A percentile compares a stretch with the other conserved stretches of the same genome.
phyloP scores from a whole-genome alignment of 1,284 basidiomycete genomes.

The Ceratobasidium sp. region DNA sequence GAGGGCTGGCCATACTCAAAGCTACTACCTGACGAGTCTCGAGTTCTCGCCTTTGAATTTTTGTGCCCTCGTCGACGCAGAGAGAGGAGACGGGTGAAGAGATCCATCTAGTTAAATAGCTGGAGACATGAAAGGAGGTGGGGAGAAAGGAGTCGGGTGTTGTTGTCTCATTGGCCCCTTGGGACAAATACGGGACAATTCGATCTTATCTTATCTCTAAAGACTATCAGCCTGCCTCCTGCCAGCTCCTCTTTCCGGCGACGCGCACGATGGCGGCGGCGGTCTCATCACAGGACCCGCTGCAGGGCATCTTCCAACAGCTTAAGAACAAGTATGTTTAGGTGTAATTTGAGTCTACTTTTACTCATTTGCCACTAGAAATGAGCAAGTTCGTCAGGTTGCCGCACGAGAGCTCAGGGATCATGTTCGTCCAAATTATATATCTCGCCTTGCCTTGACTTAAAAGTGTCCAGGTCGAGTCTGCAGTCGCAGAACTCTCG shows the following conservation, averaged over 20 bases:
- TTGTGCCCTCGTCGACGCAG: constrained; percentile 29
- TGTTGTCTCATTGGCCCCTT: constrained; percentile 9
- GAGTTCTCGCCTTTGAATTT: neutral
- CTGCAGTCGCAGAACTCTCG: constrained; percentile 79
- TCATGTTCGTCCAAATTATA: constrained; percentile 38
- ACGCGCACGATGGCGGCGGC: constrained; percentile 44
- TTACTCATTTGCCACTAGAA: constrained; percentile 36
- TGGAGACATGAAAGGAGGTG: constrained; percentile 33
- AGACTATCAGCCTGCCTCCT: constrained; percentile 16
- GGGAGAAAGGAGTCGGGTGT: constrained; percentile 44
- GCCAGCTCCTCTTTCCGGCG: constrained; percentile 12
- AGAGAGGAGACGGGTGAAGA: constrained; percentile 36
- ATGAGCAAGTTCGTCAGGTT: constrained; percentile 47
- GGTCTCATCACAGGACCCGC: constrained; percentile 44
- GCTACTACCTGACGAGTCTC: constrained; percentile 22
- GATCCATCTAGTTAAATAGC: constrained; percentile 39
- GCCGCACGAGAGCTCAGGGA: constrained; percentile 47
- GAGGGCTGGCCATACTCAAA: constrained; percentile 36
- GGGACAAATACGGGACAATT: constrained; percentile 31
- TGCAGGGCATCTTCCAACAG: constrained; percentile 44
- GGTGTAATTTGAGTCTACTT: too few species aligned
- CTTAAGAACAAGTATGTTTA: constrained; percentile 38
- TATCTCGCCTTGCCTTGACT: constrained; percentile 47
- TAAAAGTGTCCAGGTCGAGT: constrained; percentile 68
- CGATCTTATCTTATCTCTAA: constrained; percentile 42